Base-by-base conservation (phyloP, 371 early-diverging fungal species). In the Cokeromyces recurvatus region DNA sequence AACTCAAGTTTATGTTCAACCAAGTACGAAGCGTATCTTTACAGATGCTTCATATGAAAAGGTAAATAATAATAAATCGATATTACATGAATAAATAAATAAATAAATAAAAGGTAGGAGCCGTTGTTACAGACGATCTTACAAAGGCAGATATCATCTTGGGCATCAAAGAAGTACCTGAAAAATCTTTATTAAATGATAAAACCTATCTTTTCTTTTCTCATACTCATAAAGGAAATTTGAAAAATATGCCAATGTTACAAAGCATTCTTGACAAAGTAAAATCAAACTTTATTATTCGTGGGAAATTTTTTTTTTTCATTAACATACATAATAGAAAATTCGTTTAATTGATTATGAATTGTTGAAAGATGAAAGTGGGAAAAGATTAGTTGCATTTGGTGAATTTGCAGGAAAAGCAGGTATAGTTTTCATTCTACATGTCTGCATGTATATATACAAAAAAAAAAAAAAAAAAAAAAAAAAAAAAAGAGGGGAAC, bases 91-190 rank as follows among this genome's bases (percentile, higher is more conserved):
- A 31, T 0, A 17, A 10, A 20, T 29, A 32, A 14, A 22, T 1
- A 17, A 7, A 14, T 11, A 22, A 21, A 39, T 4, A 21, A 8
- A 61, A 90, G 82, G 96, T 86, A 12, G 97, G 97, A 1, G 97
- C 98, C 12, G 72, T 68, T 8, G 49, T 97, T 17, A 71, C 82
- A n/a, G 92, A 95, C 47, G 95, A 97, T 54, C 69, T 98, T 16
- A 79, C 87, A 4, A 62, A 60, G 10, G 94, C 95, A 5, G 96
- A 98, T 66, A 64, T 95, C 17, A 94, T 98, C 31, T 57, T 98
- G 36, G 98, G 97, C 15, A 94, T 98, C 48, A 98, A 98, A 64
- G 98, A 98, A 57, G 94, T 98, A 2, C 95, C 97, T n/a, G 75
- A 77, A 15, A 63, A 74, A 38, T 71, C 89, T 42, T 59, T 98